phyloP scores from a whole-genome alignment of 345 rosid genomes.

The Heritiera fomes region DNA sequence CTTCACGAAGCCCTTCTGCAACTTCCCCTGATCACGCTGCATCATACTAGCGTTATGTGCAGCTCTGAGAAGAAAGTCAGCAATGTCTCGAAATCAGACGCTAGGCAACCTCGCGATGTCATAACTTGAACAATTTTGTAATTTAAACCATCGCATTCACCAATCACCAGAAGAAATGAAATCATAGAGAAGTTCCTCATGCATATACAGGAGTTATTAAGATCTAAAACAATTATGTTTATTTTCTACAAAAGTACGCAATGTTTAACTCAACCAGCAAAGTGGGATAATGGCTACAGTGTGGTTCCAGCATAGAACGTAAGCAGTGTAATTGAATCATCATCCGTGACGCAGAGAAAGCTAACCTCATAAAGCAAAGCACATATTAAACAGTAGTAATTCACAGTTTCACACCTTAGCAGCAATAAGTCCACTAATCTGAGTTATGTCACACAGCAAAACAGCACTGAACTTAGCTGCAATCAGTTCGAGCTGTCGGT shows the following conservation, averaged over 20 bases:
- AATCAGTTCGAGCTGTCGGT: slow-evolving; percentile 22
- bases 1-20: slow-evolving; percentile 52
- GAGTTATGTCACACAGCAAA: slow-evolving; percentile 79
- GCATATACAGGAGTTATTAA: background rate
- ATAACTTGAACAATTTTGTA: slow-evolving; percentile 21
- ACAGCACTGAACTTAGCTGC: slow-evolving; percentile 77
- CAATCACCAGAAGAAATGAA: background rate
- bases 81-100: slow-evolving; percentile 82
- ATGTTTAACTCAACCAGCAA: background rate
- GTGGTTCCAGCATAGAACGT: background rate
- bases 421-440: slow-evolving; percentile 84
- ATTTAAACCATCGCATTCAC: background rate
- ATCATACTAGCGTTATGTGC: slow-evolving; percentile 65
- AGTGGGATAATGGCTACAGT: background rate
- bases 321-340: background rate
- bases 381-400: background rate
- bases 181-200: background rate
- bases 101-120: slow-evolving; percentile 93
- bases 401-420: slow-evolving; percentile 59
- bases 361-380: slow-evolving; percentile 2
- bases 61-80: slow-evolving; percentile 74
- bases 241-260: background rate
- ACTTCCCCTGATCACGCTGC: slow-evolving; percentile 66
- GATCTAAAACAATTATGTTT: background rate
- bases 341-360: background rate